Conservation (phyloP, 2,329 filamentous ascomycete genomes). For the Pseudomassariella vexata region DNA sequence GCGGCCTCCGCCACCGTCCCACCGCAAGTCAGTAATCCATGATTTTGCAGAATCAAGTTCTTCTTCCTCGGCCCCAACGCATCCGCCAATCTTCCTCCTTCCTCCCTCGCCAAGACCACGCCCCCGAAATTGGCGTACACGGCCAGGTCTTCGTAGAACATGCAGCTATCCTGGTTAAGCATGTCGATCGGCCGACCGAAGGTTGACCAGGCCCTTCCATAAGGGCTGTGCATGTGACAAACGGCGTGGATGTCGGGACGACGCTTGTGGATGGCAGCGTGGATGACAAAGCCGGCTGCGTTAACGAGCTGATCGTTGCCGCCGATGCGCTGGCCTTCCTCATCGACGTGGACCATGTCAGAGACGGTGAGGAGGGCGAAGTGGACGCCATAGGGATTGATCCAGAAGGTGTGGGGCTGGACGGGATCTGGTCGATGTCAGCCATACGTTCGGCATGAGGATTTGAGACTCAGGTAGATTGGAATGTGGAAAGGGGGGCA, state of each 20-base stretch:
- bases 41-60: constrained; percentile 50
- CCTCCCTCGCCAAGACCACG: constrained; percentile 49
- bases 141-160: constrained; percentile 50
- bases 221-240: constrained; percentile 50
- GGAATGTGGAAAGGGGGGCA: too few relatives aligned
- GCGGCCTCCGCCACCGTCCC: constrained; percentile 57
- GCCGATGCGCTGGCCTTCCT: constrained; percentile 52
- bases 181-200: constrained; percentile 51
- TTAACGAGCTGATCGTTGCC: constrained; percentile 53
- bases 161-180: constrained; percentile 49
- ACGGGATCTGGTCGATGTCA: constrained; percentile 52
- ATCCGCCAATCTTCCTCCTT: constrained; percentile 47
- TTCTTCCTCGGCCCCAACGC: constrained; percentile 46
- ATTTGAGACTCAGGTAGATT: too few relatives aligned
- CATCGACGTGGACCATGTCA: constrained; percentile 58
- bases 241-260: constrained; percentile 49
- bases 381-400: constrained; percentile 57
- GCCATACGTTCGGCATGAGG: too few relatives aligned
- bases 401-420: constrained; percentile 56
- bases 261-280: constrained; percentile 49
- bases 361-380: constrained; percentile 55
- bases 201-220: constrained; percentile 51
- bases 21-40: constrained; percentile 56
- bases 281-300: constrained; percentile 53
- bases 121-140: constrained; percentile 54